These are phyloP conservation scores for Suillus placidus DNA, from an alignment of 768 basidiomycete genomes.

Conservation along the genomic window DNA sequence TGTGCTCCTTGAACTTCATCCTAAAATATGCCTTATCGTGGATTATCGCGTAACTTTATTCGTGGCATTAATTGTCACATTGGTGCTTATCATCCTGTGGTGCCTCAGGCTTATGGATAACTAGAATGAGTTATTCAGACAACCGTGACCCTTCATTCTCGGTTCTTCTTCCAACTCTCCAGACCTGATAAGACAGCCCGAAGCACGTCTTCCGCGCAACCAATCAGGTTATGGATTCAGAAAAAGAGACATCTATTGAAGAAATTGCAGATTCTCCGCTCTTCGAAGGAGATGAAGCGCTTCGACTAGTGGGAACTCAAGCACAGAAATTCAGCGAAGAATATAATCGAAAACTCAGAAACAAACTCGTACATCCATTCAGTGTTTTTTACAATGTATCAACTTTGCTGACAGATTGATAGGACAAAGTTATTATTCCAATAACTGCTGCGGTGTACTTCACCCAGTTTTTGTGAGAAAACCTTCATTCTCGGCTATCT, in stretches of 20 bases:
- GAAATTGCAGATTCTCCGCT: not conserved
- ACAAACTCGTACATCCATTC: constrained; percentile 53
- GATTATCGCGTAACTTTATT: not conserved
- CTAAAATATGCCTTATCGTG: constrained; percentile 8
- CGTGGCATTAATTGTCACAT: not conserved
- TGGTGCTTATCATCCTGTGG: constrained; percentile 4
- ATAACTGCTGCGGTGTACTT: constrained; percentile 45
- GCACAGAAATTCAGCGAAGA: constrained; percentile 58
- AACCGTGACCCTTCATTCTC: not conserved
- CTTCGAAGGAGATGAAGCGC: constrained; percentile 57
- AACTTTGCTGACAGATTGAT: not conserved
- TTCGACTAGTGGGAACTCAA: constrained; percentile 56
- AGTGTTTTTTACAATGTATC: not conserved
- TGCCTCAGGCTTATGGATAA: not conserved
- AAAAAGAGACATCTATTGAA: not conserved
- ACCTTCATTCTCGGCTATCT: not conserved
- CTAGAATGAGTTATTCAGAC: not conserved
- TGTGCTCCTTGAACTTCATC: constrained; percentile 8
- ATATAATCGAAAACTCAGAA: constrained; percentile 54
- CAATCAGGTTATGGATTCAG: not conserved
- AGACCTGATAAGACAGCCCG: not conserved
- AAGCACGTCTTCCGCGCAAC: not conserved
- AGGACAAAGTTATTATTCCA: constrained; percentile 41
- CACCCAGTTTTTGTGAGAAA: constrained; percentile 38
- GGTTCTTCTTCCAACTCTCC: not conserved